Percentiles rank a stretch among this genome's conserved stretches.
phyloP scores from a whole-genome alignment of 257 asterid genomes.

The Nicotiana knightiana region DNA sequence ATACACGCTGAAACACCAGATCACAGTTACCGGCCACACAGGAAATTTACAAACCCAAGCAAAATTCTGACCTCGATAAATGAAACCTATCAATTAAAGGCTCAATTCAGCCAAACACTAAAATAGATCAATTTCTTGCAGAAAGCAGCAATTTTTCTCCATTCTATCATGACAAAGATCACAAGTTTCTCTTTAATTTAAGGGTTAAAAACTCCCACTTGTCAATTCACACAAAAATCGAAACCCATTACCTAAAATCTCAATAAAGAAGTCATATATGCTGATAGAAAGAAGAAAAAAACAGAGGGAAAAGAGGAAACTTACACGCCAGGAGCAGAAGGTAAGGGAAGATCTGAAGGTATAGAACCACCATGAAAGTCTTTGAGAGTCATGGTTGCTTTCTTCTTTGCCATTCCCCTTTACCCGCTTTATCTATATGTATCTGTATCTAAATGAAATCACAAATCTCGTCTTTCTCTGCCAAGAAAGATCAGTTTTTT shows the following conservation, averaged over 20 bases:
- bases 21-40: not conserved
- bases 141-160: not conserved
- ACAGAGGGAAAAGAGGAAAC: conserved; percentile 16
- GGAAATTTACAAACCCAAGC: not conserved
- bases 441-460: not conserved
- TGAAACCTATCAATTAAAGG: not conserved
- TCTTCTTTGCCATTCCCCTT: conserved; percentile 69
- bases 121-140: not conserved
- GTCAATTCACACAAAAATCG: not conserved
- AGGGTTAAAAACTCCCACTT: not conserved
- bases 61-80: not conserved
- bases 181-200: not conserved
- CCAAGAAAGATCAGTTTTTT: not conserved
- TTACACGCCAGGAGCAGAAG: conserved; percentile 96
- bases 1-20: not conserved
- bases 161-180: not conserved
- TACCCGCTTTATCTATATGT: conserved; percentile 2
- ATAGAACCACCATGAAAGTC: conserved; percentile 96
- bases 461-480: conserved; percentile 9
- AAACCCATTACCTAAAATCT: not conserved
- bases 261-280: not conserved
- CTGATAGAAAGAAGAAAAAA: not conserved
- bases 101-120: not conserved
- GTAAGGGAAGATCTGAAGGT: conserved; percentile 91
- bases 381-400: conserved; percentile 90